Conservation (phyloP, 2,329 filamentous ascomycete species). For the Epichloe typhina region DNA sequence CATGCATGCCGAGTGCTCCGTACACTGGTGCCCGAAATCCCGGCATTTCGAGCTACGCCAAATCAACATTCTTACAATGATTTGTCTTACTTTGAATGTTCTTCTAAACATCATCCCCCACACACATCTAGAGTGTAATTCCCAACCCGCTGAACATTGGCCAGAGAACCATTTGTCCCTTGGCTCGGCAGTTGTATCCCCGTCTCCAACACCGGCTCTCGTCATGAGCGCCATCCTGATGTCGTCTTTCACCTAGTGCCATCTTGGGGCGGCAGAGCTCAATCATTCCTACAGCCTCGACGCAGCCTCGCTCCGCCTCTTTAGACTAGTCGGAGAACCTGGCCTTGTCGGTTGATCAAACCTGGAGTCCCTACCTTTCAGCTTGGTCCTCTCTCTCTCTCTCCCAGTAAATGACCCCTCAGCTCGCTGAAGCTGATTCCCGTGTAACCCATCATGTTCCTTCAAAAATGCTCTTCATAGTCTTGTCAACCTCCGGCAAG, state of each 20-base stretch:
- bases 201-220: background rate
- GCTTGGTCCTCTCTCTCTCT: background rate
- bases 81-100: no score
- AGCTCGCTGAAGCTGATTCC: background rate
- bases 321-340: background rate
- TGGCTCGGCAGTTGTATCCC: background rate
- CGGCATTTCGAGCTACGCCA: no score
- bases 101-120: no score
- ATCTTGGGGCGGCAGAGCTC: background rate
- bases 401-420: background rate
- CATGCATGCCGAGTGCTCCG: no score
- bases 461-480: conserved; percentile 3
- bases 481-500: background rate
- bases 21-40: no score
- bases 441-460: background rate
- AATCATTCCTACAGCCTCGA: background rate
- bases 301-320: background rate
- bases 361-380: background rate
- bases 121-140: background rate
- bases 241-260: background rate
- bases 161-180: background rate
- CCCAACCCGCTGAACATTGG: background rate
- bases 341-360: background rate
- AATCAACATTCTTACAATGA: no score
- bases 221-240: background rate